A percentile compares a stretch with the other conserved stretches of the same genome.
phyloP scores from a whole-genome alignment of 192 early-diverging fungal species.

The Diversispora epigaea region DNA sequence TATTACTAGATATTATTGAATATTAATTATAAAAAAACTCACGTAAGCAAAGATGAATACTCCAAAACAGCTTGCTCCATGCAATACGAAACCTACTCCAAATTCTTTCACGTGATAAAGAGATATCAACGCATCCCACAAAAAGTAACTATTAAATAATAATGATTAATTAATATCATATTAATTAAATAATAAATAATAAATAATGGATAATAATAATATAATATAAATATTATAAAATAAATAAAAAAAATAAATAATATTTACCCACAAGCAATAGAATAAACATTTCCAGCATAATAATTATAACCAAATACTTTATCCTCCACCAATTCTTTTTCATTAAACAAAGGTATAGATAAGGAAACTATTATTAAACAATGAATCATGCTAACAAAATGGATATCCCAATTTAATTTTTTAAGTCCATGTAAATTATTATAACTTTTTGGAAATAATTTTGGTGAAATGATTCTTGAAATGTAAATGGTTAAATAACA shows the following conservation, averaged over 20 bases:
- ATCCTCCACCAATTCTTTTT: constrained; percentile 62
- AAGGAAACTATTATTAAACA: constrained; percentile 65
- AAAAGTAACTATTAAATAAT: constrained; percentile 71
- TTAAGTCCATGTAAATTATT: constrained; percentile 54
- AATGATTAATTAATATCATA: too few species aligned
- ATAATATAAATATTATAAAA: not conserved
- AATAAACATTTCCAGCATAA: constrained; percentile 73
- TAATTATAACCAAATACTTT: constrained; percentile 70
- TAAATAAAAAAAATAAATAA: not conserved
- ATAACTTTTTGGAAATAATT: constrained; percentile 69
- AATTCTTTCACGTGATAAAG: constrained; percentile 64
- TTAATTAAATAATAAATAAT: too few species aligned
- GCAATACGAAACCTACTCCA: constrained; percentile 80
- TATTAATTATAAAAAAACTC: constrained; percentile 38
- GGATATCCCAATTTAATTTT: constrained; percentile 60
- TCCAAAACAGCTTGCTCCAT: constrained; percentile 73
- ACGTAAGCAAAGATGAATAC: constrained; percentile 75
- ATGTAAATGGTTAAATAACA: constrained; percentile 58
- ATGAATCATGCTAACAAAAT: constrained; percentile 79
- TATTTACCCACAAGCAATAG: constrained; percentile 78
- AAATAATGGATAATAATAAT: not conserved
- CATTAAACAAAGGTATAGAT: constrained; percentile 67
- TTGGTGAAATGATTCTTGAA: constrained; percentile 61
- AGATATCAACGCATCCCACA: constrained; percentile 82
- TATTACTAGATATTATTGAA: not conserved